Percentiles rank a stretch among this genome's conserved stretches.
Evolutionary conservation across 352 stramenopile species (phyloP).

Genomic region (Globisporangium nunn): DNA sequence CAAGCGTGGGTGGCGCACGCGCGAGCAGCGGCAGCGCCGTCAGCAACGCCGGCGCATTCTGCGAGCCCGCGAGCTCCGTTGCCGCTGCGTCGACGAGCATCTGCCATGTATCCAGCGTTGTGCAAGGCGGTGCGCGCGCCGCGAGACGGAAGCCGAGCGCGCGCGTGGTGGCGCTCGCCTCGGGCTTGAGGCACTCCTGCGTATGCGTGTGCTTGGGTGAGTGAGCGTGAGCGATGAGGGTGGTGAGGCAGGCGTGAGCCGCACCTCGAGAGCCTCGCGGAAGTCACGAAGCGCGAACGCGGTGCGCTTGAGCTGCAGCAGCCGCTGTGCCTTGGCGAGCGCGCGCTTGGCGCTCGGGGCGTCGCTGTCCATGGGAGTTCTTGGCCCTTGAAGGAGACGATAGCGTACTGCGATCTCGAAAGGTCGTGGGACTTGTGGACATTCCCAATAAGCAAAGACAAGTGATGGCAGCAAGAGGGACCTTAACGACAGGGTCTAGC

Average conservation of each 20-base stretch:
- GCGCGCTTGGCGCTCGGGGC: slow-evolving; percentile 18
- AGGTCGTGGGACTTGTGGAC: no score
- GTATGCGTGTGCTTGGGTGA: background rate
- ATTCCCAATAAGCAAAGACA: no score
- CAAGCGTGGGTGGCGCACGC: slow-evolving; percentile 44
- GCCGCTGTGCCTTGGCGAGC: slow-evolving; percentile 48
- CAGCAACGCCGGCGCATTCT: slow-evolving; percentile 45
- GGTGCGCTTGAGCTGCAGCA: slow-evolving; percentile 55
- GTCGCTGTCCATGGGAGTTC: no score
- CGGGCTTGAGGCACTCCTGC: slow-evolving; percentile 61
- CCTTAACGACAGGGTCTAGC: no score
- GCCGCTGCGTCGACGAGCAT: slow-evolving; percentile 54
- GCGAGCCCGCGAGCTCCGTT: slow-evolving; percentile 59
- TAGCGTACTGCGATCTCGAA: no score
- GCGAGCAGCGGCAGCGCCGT: slow-evolving; percentile 47
- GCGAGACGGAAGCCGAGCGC: slow-evolving; percentile 68
- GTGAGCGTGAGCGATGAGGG: background rate
- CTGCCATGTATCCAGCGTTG: slow-evolving; percentile 52
- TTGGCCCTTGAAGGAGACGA: no score
- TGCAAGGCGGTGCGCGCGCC: slow-evolving; percentile 38
- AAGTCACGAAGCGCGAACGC: slow-evolving; percentile 56
- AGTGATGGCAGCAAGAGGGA: no score
- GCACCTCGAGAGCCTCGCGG: slow-evolving; percentile 47
- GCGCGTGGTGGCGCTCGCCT: slow-evolving; percentile 52
- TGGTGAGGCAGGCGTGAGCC: background rate